phyloP scores from a whole-genome alignment of 257 asterid species.

The Solanum appendiculatum region DNA sequence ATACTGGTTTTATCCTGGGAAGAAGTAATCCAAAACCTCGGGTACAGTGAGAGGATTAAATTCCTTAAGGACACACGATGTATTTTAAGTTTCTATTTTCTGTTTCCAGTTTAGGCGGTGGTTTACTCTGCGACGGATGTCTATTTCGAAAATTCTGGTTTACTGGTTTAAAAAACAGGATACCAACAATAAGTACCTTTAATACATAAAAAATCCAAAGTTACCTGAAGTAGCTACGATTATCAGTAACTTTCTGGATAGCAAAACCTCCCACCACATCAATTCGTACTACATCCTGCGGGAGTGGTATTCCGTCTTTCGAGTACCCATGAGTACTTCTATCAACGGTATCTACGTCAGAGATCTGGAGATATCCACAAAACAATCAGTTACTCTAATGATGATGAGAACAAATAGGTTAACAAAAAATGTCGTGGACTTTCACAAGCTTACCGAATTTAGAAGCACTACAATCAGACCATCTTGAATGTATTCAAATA shows the following conservation, averaged over 20 bases:
- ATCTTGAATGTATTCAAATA: constrained; percentile 73
- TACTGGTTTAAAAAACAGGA: background rate
- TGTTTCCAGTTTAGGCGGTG: background rate
- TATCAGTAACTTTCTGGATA: constrained; percentile 53
- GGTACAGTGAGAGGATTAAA: no score
- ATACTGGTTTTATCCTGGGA: background rate
- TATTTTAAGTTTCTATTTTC: background rate
- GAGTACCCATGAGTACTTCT: constrained; percentile 64
- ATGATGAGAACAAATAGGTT: background rate
- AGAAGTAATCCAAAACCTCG: background rate
- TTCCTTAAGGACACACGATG: background rate
- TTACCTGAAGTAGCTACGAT: constrained; percentile 79
- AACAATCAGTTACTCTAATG: background rate
- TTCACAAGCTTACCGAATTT: constrained; percentile 49
- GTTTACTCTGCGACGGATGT: no score
- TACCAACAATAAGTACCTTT: background rate
- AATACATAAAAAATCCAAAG: background rate
- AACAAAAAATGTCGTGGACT: background rate
- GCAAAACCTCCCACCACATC: constrained; percentile 87
- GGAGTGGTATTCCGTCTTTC: constrained; percentile 55
- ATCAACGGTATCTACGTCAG: constrained; percentile 54
- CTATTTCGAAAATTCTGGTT: background rate
- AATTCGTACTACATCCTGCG: constrained; percentile 68
- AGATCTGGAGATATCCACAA: constrained; percentile 34
- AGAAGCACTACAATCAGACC: constrained; percentile 69